Conservation (phyloP, 108 stramenopile species). For the Cyclotella sp. region DNA sequence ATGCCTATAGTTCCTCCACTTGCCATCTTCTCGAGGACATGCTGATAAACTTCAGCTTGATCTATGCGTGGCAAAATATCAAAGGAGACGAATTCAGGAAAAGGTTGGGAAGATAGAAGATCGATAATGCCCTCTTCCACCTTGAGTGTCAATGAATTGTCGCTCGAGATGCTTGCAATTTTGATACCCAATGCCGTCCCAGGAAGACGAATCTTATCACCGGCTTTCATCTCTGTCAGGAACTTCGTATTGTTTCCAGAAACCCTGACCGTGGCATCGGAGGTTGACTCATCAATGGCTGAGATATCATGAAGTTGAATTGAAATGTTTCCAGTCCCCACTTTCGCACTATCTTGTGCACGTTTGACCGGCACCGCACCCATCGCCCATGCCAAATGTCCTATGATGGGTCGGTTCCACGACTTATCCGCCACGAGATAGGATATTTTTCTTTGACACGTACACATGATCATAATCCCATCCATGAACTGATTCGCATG, state of each 20-base stretch:
- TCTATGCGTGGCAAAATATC: constrained; percentile 90
- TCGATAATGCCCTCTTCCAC: constrained; percentile 46
- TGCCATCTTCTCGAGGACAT: constrained; percentile 81
- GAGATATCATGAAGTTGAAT: constrained; percentile 18
- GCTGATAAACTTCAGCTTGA: constrained; percentile 84
- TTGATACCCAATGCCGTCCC: constrained; percentile 66
- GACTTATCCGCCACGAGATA: constrained; percentile 96
- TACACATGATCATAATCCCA: constrained; percentile 89
- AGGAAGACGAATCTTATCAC: constrained; percentile 81
- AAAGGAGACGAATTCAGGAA: constrained; percentile 56
- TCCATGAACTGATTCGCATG: constrained; percentile 99
- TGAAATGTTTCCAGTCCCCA: constrained; percentile 62
- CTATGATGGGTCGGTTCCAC: constrained; percentile 88
- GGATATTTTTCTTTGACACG: constrained; percentile 85
- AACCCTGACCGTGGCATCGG: constrained; percentile 46
- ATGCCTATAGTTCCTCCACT: constrained; percentile 88
- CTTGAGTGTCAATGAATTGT: constrained; percentile 54
- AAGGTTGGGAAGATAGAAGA: constrained; percentile 39
- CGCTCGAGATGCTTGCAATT: constrained; percentile 67
- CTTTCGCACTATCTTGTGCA: constrained; percentile 85
- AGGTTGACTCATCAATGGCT: constrained; percentile 5
- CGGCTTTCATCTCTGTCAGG: constrained; percentile 55
- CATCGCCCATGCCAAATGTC: constrained; percentile 92
- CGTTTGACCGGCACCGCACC: constrained; percentile 95
- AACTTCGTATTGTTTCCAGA: constrained; percentile 69